These are phyloP conservation scores for Gossypium herbaceum DNA, from an alignment of 345 rosid genomes.

Conservation along the genomic window DNA sequence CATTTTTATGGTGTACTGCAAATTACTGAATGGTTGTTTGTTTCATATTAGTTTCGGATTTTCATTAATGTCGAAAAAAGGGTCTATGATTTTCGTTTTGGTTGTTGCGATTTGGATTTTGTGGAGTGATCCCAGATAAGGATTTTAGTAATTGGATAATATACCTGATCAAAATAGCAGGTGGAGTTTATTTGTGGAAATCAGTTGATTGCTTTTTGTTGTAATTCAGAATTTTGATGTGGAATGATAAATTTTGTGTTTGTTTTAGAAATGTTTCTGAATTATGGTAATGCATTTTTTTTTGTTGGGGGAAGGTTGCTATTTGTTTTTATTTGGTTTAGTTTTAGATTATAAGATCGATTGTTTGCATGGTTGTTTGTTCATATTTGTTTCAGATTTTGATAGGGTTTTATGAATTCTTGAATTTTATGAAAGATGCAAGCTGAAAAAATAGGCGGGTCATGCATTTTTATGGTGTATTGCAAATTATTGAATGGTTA, in stretches of 20 bases:
- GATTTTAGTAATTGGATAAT: not conserved
- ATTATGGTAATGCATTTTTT: not conserved
- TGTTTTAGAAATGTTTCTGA: not conserved
- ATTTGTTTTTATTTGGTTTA: too few relatives aligned
- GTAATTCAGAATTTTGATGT: too few relatives aligned
- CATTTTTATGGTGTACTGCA: not conserved
- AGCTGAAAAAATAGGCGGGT: not conserved
- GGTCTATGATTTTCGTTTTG: not conserved
- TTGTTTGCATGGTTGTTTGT: not conserved
- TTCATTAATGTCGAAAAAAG: too few relatives aligned
- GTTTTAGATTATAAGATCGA: not conserved
- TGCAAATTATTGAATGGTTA: not conserved
- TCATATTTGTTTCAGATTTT: not conserved
- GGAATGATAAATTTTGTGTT: too few relatives aligned
- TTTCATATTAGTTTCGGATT: too few relatives aligned
- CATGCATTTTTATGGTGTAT: not conserved
- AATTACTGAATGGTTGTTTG: too few relatives aligned
- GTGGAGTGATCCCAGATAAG: not conserved
- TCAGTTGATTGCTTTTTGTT: not conserved
- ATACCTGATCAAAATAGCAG: not conserved
- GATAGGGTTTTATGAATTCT: not conserved
- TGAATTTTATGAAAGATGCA: not conserved
- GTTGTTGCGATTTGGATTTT: not conserved
- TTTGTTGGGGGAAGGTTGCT: too few relatives aligned
- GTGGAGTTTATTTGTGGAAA: not conserved